Percentiles rank a stretch among this genome's conserved stretches.
These are phyloP conservation scores for Hypoxylon sp. DNA, from an alignment of 2,329 filamentous ascomycete species.

Conservation along the genomic window DNA sequence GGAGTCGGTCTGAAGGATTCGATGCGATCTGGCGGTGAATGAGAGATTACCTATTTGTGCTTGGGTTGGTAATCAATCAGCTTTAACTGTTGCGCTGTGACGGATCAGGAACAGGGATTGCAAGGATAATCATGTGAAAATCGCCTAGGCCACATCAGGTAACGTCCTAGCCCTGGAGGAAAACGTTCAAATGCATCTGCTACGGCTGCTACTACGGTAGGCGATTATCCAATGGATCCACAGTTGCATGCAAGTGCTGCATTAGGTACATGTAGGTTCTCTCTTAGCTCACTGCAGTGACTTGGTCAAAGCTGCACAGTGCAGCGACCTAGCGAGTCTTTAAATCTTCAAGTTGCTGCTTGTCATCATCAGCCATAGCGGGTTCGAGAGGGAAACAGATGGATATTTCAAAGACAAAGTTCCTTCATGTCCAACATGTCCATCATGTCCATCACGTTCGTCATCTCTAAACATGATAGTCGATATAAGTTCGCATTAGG, in stretches of 20 bases:
- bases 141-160: slow-evolving; percentile 16
- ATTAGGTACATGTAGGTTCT: slow-evolving; percentile 32
- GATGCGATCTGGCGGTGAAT: slow-evolving; percentile 47
- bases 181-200: slow-evolving; percentile 18
- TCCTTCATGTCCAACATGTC: not conserved
- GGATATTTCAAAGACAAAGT: not conserved
- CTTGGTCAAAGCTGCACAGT: not conserved
- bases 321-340: not conserved
- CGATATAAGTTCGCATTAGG: not conserved
- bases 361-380: not conserved
- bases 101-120: slow-evolving; percentile 17
- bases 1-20: slow-evolving; percentile 44
- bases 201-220: slow-evolving; percentile 15
- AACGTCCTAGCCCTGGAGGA: slow-evolving; percentile 23
- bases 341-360: not conserved
- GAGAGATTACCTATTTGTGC: slow-evolving; percentile 34
- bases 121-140: slow-evolving; percentile 9
- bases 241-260: slow-evolving; percentile 43
- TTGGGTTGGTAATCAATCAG: slow-evolving; percentile 44
- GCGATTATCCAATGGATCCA: slow-evolving; percentile 35
- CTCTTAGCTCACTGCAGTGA: slow-evolving; percentile 11
- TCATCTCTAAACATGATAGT: not conserved
- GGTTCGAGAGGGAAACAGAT: not conserved
- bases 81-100: slow-evolving; percentile 29
- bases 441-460: not conserved